Evolutionary conservation across 805 yeast species (phyloP).

Genomic region (Metschnikowia baotianmanensis): DNA sequence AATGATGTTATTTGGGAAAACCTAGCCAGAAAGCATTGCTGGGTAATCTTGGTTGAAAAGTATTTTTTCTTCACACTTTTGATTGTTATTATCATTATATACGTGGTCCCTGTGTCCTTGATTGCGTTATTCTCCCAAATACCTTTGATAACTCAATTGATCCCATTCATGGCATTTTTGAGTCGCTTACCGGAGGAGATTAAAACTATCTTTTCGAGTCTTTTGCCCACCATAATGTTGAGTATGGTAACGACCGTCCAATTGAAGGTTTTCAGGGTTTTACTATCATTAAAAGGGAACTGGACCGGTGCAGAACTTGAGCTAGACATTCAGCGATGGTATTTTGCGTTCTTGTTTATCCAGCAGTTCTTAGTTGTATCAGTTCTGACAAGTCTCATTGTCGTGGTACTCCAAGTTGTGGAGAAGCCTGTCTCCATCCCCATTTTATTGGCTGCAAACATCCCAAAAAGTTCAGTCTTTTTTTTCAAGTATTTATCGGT

Average conservation of each 20-base stretch:
- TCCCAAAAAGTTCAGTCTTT: conserved; percentile 85
- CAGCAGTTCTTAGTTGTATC: conserved; percentile 85
- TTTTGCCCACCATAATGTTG: conserved; percentile 67
- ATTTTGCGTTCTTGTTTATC: conserved; percentile 73
- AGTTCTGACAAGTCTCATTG: conserved; percentile 73
- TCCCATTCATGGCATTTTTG: conserved; percentile 61
- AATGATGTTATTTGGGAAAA: conserved; percentile 73
- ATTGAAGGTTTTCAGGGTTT: conserved; percentile 52
- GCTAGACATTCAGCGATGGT: conserved; percentile 71
- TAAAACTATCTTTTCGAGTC: conserved; percentile 54
- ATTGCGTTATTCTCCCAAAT: conserved; percentile 75
- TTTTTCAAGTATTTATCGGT: conserved; percentile 75
- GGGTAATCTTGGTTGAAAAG: conserved; percentile 37
- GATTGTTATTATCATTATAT: conserved; percentile 49
- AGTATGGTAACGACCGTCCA: conserved; percentile 62
- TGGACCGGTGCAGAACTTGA: conserved; percentile 64
- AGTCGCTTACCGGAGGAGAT: conserved; percentile 52
- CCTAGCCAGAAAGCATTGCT: conserved; percentile 38
- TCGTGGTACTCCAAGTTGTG: conserved; percentile 57
- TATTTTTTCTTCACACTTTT: conserved; percentile 41
- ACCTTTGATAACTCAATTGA: conserved; percentile 57
- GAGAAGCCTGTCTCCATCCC: conserved; percentile 75
- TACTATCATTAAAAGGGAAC: conserved; percentile 56
- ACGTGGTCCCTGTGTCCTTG: conserved; percentile 83
- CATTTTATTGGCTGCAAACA: conserved; percentile 65